A percentile compares a stretch with the other conserved stretches of the same genome.
Evolutionary conservation across 331 rosid species (phyloP).

Genomic region (Malus hybrid): DNA sequence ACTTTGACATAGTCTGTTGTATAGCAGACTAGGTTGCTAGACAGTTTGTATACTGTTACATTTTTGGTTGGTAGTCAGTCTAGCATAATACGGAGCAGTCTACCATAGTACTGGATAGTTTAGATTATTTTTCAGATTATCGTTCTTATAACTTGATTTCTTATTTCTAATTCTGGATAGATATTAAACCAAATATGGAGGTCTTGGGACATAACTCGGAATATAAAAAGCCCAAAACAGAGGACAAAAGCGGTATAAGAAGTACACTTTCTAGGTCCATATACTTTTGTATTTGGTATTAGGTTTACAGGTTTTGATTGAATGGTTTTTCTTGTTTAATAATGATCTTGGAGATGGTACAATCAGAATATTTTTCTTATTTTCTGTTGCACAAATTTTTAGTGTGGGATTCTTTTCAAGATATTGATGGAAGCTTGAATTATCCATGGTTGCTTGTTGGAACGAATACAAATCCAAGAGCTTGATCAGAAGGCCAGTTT

Average conservation of each 20-base stretch:
- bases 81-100: background rate
- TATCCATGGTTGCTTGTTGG: background rate
- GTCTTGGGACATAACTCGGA: background rate
- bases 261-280: background rate
- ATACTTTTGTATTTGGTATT: background rate
- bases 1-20: background rate
- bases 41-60: background rate
- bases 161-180: background rate
- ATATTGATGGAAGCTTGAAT: background rate
- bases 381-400: background rate
- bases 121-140: too few species aligned
- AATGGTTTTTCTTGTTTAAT: background rate
- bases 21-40: background rate
- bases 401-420: background rate
- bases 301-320: background rate
- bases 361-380: background rate
- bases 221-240: background rate
- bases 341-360: background rate
- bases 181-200: background rate
- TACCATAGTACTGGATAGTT: too few species aligned
- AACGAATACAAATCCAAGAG: background rate
- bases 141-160: background rate
- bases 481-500: background rate
- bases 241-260: background rate
- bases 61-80: background rate